Conservation (phyloP, 129 eudicot genomes). For the Kitagawia praeruptora region DNA sequence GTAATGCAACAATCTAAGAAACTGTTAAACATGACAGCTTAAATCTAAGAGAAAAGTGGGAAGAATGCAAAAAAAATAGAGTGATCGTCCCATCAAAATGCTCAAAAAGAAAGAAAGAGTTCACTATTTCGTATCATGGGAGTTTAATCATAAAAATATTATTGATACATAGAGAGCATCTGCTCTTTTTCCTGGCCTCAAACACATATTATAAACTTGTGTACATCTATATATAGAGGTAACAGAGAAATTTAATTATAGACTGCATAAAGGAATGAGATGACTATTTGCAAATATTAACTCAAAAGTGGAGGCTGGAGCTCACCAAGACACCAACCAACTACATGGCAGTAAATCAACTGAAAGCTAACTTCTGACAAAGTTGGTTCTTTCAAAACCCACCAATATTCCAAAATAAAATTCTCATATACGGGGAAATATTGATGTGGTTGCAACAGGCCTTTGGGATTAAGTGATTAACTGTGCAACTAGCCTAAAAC, state of each 20-base stretch:
- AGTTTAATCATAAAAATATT: too few species aligned
- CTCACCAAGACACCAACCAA: neutral
- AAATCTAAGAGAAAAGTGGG: neutral
- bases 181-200: neutral
- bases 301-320: neutral
- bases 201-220: neutral
- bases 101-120: neutral
- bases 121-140: neutral
- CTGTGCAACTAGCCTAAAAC: neutral
- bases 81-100: neutral
- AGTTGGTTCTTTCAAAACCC: neutral
- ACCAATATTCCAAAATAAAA: neutral
- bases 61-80: neutral
- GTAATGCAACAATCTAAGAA: neutral
- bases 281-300: neutral
- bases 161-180: neutral
- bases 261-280: neutral
- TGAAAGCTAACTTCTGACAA: neutral
- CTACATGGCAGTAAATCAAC: neutral
- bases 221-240: neutral
- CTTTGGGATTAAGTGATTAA: neutral
- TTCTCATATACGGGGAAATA: neutral
- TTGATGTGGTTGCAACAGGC: neutral
- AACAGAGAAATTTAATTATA: neutral
- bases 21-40: neutral